These are phyloP conservation scores for Kregervanrija pseudodelftensis DNA, from an alignment of 805 yeast genomes.

Conservation along the genomic window DNA sequence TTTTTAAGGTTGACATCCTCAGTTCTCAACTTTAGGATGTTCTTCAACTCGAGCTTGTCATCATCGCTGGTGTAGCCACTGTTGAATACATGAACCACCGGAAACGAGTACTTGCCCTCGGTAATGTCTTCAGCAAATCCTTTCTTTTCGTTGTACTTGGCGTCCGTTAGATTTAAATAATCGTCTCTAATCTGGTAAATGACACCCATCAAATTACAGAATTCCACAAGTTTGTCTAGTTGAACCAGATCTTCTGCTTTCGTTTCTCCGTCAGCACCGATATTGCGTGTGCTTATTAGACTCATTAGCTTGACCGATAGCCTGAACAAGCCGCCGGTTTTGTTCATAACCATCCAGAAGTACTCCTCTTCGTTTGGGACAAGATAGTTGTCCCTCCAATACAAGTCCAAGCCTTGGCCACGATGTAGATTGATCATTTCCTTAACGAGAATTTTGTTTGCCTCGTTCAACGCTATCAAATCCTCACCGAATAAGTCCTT, in stretches of 20 bases:
- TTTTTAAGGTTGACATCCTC: constrained; percentile 41
- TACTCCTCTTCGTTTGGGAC: constrained; percentile 63
- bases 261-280: constrained; percentile 2
- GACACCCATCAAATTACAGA: constrained; percentile 74
- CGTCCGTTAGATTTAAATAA: constrained; percentile 57
- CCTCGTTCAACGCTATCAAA: constrained; percentile 18
- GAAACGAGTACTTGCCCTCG: constrained; percentile 86
- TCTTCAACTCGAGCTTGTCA: constrained; percentile 32
- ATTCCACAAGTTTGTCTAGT: constrained; percentile 35
- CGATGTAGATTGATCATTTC: constrained; percentile 77
- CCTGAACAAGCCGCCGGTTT: constrained; percentile 85
- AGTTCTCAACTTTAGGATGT: constrained; percentile 49
- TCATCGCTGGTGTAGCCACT: constrained; percentile 20
- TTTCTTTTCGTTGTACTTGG: constrained; percentile 48
- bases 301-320: constrained; percentile 61
- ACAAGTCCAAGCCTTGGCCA: constrained; percentile 86
- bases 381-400: constrained; percentile 67
- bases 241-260: constrained; percentile 4
- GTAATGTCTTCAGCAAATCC: constrained; percentile 82
- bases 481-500: constrained; percentile 22
- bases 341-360: constrained; percentile 74
- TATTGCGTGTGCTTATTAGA: constrained; percentile 9
- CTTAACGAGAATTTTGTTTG: constrained; percentile 44
- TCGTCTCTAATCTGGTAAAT: constrained; percentile 86
- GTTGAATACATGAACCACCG: constrained; percentile 62